Percentiles rank a stretch among this genome's conserved stretches.
phyloP scores from a whole-genome alignment of 805 yeast species.

The Saturnispora ahearnii region DNA sequence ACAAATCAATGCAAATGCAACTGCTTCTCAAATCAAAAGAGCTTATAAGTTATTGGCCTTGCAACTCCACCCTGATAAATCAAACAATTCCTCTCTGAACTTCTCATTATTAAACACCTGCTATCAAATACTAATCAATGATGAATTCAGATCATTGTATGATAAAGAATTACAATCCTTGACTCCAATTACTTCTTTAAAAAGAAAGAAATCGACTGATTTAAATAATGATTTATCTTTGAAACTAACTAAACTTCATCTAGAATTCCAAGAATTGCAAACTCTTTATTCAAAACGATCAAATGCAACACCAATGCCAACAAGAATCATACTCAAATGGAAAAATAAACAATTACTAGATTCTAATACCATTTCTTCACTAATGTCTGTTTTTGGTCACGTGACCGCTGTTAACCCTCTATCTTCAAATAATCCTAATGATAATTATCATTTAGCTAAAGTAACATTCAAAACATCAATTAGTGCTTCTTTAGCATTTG shows the following conservation, averaged over 20 bases:
- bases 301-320: neutral
- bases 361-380: constrained; percentile 26
- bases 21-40: constrained; percentile 16
- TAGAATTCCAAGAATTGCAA: neutral
- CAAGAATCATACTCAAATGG: constrained; percentile 30
- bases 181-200: neutral
- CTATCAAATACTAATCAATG: constrained; percentile 16
- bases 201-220: neutral
- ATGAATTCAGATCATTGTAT: constrained; percentile 9
- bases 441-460: constrained; percentile 32
- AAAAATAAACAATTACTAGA: constrained; percentile 33
- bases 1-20: constrained; percentile 5
- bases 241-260: neutral
- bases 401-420: neutral
- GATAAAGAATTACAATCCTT: constrained; percentile 14
- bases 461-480: constrained; percentile 26
- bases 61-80: constrained; percentile 29
- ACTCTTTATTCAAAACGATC: constrained; percentile 1
- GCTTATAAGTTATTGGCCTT: constrained; percentile 27
- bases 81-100: constrained; percentile 21
- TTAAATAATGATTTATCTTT: neutral
- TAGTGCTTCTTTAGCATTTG: constrained; percentile 29
- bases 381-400: constrained; percentile 41
- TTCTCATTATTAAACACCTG: constrained; percentile 25
- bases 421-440: neutral